A percentile compares a stretch with the other conserved stretches of the same genome.
phyloP scores from a whole-genome alignment of 148 eudicot species.

The Spergularia bocconei region DNA sequence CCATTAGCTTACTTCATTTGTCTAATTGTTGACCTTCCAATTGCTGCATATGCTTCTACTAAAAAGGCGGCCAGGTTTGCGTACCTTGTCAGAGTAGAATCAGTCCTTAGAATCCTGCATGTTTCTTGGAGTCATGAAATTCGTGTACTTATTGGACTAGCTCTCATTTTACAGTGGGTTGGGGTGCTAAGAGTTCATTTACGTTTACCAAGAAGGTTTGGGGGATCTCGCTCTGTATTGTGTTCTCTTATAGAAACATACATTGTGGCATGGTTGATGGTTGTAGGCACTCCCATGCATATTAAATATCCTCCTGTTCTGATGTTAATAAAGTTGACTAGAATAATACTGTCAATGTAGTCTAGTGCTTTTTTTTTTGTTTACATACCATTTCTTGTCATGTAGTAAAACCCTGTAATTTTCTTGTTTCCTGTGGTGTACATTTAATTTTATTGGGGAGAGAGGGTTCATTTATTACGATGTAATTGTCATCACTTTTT shows the following conservation, averaged over 20 bases:
- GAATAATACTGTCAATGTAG: too few species aligned
- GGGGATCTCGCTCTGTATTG: neutral
- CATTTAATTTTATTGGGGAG: neutral
- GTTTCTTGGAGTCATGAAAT: neutral
- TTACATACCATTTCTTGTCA: neutral
- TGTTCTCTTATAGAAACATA: too few species aligned
- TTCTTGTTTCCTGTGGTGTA: neutral
- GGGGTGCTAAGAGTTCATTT: neutral
- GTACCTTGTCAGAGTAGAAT: slow-evolving; percentile 1
- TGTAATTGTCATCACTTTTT: neutral
- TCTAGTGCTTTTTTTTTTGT: neutral
- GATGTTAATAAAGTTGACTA: neutral
- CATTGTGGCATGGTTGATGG: too few species aligned
- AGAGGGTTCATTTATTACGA: neutral
- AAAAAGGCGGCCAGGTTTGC: neutral
- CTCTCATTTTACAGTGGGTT: neutral
- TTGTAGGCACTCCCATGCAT: neutral
- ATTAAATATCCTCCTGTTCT: neutral
- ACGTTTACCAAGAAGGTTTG: neutral
- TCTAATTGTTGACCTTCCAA: neutral
- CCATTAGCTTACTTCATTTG: neutral
- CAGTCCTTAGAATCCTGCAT: neutral
- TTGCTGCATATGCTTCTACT: neutral
- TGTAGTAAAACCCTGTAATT: too few species aligned
- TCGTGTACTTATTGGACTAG: neutral